Evolutionary conservation across 2,329 filamentous ascomycete genomes (phyloP).

Genomic region (Penicillium sp.): DNA sequence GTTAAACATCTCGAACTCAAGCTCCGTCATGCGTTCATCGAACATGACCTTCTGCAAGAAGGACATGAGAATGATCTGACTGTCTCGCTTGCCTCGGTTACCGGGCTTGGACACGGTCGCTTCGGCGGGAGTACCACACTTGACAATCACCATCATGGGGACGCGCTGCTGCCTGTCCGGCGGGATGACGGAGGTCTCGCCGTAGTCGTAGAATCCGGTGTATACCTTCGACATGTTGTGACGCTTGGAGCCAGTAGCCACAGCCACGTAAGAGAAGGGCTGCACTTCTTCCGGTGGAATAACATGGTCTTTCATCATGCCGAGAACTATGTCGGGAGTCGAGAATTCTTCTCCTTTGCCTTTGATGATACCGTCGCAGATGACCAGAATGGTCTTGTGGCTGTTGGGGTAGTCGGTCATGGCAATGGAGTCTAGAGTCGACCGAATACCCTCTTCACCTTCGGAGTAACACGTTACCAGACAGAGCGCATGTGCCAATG

Average conservation of each 20-base stretch:
- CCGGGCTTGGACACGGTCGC: conserved; percentile 76
- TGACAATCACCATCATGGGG: conserved; percentile 94
- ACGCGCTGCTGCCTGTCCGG: conserved; percentile 88
- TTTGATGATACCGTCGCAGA: conserved; percentile 97
- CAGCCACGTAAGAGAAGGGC: conserved; percentile 91
- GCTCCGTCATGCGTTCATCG: conserved; percentile 98
- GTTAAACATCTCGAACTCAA: conserved; percentile 99
- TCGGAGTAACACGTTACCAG: conserved; percentile 96
- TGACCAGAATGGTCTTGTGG: conserved; percentile 92
- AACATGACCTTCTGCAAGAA: conserved; percentile 99
- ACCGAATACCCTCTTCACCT: conserved; percentile 84
- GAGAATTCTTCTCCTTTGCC: conserved; percentile 81
- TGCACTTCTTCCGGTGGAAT: conserved; percentile 75
- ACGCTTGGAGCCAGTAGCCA: conserved; percentile 89
- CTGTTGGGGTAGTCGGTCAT: conserved; percentile 99
- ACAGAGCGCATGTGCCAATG: conserved; percentile 87
- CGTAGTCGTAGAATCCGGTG: conserved; percentile 97
- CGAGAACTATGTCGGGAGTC: conserved; percentile 82
- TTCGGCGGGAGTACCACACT: conserved; percentile 90
- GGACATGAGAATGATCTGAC: conserved; percentile 98
- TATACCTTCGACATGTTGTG: conserved; percentile 99
- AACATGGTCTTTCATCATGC: conserved; percentile 92
- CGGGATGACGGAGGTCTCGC: conserved; percentile 70
- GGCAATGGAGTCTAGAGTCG: conserved; percentile 90
- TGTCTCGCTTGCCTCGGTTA: conserved; percentile 97